Conservation (phyloP, 108 stramenopile genomes). For the Schizochytrium sp. region DNA sequence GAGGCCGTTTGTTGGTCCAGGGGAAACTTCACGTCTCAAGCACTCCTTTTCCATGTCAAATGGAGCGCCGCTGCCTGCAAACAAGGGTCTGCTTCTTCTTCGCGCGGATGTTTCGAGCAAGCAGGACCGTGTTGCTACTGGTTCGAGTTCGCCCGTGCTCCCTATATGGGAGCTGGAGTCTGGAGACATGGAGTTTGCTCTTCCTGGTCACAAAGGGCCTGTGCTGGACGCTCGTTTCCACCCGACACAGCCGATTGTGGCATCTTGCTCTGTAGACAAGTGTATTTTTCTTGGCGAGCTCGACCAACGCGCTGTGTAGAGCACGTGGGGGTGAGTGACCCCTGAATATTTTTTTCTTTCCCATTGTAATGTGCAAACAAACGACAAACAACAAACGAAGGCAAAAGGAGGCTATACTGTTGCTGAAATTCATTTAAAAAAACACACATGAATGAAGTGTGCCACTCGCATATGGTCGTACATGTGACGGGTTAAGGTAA, state of each 20-base stretch:
- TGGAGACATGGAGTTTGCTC: constrained; percentile 19
- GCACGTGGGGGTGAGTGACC: too few species aligned
- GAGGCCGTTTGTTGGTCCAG: background rate
- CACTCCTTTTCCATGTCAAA: background rate
- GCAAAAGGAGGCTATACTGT: too few species aligned
- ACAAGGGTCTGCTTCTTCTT: constrained; percentile 28
- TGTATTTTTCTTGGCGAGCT: constrained; percentile 10
- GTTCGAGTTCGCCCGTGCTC: background rate
- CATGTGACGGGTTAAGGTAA: too few species aligned
- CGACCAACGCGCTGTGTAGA: background rate
- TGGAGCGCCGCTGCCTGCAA: background rate
- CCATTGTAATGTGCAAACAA: too few species aligned
- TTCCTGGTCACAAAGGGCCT: constrained; percentile 29
- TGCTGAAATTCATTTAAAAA: too few species aligned
- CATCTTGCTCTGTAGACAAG: constrained; percentile 38
- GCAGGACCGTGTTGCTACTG: background rate
- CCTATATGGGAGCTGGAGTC: constrained; percentile 1
- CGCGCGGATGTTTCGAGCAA: constrained; percentile 11
- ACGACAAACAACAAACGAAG: too few species aligned
- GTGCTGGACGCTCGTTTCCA: constrained; percentile 11
- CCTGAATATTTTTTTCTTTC: too few species aligned
- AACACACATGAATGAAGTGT: too few species aligned
- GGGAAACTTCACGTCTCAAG: background rate
- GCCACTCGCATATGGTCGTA: too few species aligned
- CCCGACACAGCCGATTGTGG: constrained; percentile 22